phyloP scores from a whole-genome alignment of 768 basidiomycete genomes.

The Lactifluus echinatus region DNA sequence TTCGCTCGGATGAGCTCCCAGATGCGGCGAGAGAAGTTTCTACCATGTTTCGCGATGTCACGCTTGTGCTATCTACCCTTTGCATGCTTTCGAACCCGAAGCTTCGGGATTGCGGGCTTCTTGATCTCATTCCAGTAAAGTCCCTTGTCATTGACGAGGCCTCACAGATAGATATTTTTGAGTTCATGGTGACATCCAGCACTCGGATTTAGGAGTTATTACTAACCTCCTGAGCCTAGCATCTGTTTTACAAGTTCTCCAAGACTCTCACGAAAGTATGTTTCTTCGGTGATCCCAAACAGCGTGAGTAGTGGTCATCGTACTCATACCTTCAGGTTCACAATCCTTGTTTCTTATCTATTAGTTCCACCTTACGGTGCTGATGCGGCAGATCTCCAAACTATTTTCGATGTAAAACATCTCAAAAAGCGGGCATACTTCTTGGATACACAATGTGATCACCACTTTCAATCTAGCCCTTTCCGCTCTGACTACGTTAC shows the following conservation, averaged over 20 bases:
- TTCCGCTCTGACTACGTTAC: not conserved
- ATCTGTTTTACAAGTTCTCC: slow-evolving; percentile 35
- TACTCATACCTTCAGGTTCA: not conserved
- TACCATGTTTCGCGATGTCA: slow-evolving; percentile 25
- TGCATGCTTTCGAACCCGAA: slow-evolving; percentile 42
- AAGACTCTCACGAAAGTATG: slow-evolving; percentile 35
- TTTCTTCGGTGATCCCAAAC: slow-evolving; percentile 47
- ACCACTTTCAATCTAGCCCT: not conserved
- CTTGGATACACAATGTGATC: slow-evolving; percentile 40
- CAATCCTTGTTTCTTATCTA: not conserved
- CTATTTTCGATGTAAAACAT: slow-evolving; percentile 41
- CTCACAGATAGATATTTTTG: slow-evolving; percentile 41
- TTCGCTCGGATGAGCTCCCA: slow-evolving; percentile 34
- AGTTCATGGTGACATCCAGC: slow-evolving; percentile 35
- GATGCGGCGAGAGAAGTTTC: slow-evolving; percentile 22
- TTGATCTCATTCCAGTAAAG: slow-evolving; percentile 33
- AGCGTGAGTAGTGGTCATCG: slow-evolving; percentile 30
- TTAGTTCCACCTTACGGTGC: slow-evolving; percentile 46
- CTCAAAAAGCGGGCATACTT: slow-evolving; percentile 30
- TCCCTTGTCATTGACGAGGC: slow-evolving; percentile 51
- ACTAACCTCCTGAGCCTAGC: slow-evolving; percentile 25
- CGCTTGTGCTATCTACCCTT: slow-evolving; percentile 40
- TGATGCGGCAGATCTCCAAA: slow-evolving; percentile 33
- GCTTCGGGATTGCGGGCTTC: slow-evolving; percentile 29
- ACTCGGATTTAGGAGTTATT: not conserved